These are phyloP conservation scores for Zelopaecilomyces penicillatus DNA, from an alignment of 2,329 filamentous ascomycete genomes.

Conservation along the genomic window DNA sequence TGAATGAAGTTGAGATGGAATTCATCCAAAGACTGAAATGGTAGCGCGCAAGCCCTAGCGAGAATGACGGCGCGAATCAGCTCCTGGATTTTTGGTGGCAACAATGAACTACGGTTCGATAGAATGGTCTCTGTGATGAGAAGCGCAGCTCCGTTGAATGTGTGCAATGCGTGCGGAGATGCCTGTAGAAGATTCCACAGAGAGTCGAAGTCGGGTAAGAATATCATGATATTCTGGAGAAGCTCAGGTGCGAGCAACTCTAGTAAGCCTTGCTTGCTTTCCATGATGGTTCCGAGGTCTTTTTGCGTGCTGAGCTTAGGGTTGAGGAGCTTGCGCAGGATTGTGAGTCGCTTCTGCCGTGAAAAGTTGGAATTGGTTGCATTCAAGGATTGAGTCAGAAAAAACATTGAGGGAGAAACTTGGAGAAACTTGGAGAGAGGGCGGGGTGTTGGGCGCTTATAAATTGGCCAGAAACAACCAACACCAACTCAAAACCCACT, in stretches of 20 bases:
- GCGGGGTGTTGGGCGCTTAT: too few species aligned
- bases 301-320: neutral
- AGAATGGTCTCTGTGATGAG: slow-evolving; percentile 1
- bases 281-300: neutral
- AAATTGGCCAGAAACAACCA: too few species aligned
- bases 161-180: slow-evolving; percentile 1
- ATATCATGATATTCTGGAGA: neutral
- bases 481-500: too few species aligned
- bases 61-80: slow-evolving; percentile 4
- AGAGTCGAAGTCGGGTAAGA: neutral
- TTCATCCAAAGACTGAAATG: neutral
- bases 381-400: too few species aligned
- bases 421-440: too few species aligned
- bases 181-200: slow-evolving; percentile 2
- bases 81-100: slow-evolving; percentile 2
- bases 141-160: slow-evolving; percentile 1
- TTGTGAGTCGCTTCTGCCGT: neutral
- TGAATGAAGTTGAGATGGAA: slow-evolving; percentile 1
- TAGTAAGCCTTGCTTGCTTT: neutral
- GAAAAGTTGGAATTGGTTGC: too few species aligned
- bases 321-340: neutral
- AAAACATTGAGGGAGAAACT: too few species aligned
- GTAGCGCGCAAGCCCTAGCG: neutral
- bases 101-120: neutral
- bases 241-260: neutral